Evolutionary conservation across 202 grass and related monocot genomes (phyloP), one percentile per base, ranked within the genome.

Genomic region (Cymbopogon flexuosus): DNA sequence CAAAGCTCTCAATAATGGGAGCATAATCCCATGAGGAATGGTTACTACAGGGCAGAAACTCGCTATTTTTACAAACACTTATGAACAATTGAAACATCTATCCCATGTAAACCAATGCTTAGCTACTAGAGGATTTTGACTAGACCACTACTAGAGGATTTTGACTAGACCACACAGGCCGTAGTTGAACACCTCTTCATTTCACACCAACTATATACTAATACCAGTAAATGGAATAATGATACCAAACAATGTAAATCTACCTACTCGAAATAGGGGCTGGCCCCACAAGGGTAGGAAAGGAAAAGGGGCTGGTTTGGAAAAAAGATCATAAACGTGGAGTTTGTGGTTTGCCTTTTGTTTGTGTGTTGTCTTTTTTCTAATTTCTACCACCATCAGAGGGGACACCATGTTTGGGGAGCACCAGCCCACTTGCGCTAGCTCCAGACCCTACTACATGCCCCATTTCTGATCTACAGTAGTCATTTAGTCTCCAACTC

Each of bases 391-490:
- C 76, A 52, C 78, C 78, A 76, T 42, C 42, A 76, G 60, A 79
- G 58, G 78, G 58, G 21, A 89, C 87, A 65, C 21, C 77, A 40
- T 81, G 65, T 40, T 72, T 71, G 68, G 7, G 30, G 59, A 78
- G 83, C 72, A 78, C 83, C 67, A 82, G 30, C 27, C 87, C 79
- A 89, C 87, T 89, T 54, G 73, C 87, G 11, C 30, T 31, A 31
- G 30, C 78, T 85, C 83, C 47, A 54, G 64, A 51, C 65, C 45
- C 45, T 60, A 68, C 43, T 58, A 73, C 72, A 57, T 57, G 51
- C 18, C 47, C 56, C 70, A 84, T 47, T 39, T 43, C 33, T 65
- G 16, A 47, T 62, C 24, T 62, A 60, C n/a, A n/a, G n/a, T n/a
- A n/a, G 27, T 39, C 70, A 60, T 33, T 81, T 46, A 65, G 37